These are phyloP conservation scores for Vigna mungo DNA, from an alignment of 306 rosid genomes.

Conservation along the genomic window DNA sequence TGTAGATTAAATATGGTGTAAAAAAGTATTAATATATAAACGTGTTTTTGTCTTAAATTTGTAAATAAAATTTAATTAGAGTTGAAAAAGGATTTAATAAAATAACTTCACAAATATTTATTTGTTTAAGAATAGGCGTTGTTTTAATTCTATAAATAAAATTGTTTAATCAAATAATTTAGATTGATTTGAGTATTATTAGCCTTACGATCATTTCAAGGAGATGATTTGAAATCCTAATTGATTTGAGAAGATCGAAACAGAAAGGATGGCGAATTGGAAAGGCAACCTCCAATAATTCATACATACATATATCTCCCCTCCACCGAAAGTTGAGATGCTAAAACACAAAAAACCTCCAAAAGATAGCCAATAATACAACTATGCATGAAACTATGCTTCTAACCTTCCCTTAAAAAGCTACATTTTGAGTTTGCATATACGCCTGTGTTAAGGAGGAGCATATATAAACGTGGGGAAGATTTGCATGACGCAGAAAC, in stretches of 20 bases:
- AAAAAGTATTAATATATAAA: too few species aligned
- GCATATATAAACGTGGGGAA: not conserved
- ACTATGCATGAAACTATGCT: constrained; percentile 2
- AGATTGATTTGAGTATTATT: not conserved
- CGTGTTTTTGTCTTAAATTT: too few species aligned
- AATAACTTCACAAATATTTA: not conserved
- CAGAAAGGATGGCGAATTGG: not conserved
- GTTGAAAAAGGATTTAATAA: not conserved
- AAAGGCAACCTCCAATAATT: constrained; percentile 17
- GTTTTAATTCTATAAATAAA: not conserved
- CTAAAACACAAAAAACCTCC: constrained; percentile 7
- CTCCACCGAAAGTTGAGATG: constrained; percentile 30
- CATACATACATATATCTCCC: not conserved
- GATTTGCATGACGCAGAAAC: constrained; percentile 22
- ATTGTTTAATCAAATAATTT: too few species aligned
- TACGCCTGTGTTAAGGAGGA: not conserved
- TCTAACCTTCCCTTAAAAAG: constrained; percentile 40
- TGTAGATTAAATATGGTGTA: too few species aligned
- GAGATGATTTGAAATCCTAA: too few species aligned
- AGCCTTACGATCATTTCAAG: too few species aligned
- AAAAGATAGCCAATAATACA: constrained; percentile 5
- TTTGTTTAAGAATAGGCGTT: too few species aligned
- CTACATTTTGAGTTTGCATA: constrained; percentile 20
- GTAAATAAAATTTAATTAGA: not conserved
- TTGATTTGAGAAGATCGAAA: not conserved